phyloP scores from a whole-genome alignment of 257 asterid species.

The Lithospermum erythrorhizon region DNA sequence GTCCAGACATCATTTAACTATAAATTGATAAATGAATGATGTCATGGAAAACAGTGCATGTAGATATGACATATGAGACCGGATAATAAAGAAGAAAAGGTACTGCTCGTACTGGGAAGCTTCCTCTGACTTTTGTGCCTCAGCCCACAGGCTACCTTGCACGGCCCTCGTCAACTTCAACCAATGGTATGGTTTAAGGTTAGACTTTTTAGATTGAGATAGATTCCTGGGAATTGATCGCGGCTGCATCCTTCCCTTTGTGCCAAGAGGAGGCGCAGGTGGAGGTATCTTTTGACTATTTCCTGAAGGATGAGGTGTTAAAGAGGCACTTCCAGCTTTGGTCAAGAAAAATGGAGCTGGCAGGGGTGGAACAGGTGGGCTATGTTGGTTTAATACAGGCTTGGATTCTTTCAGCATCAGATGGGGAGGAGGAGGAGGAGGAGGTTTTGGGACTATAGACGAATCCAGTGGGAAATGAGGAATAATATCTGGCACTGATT shows the following conservation, averaged over 20 bases:
- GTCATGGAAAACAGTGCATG: slow-evolving; percentile 2
- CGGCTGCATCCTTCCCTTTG: slow-evolving; percentile 34
- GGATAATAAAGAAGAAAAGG: slow-evolving; percentile 7
- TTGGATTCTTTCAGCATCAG: slow-evolving; percentile 1
- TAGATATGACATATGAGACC: neutral
- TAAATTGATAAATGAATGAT: slow-evolving; percentile 6
- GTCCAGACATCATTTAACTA: slow-evolving; percentile 8
- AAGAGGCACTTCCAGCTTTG: slow-evolving; percentile 15
- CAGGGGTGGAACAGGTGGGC: slow-evolving; percentile 47
- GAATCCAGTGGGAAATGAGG: slow-evolving; percentile 4
- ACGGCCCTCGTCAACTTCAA: slow-evolving; percentile 63
- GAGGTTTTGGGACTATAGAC: neutral
- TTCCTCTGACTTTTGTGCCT: slow-evolving; percentile 64
- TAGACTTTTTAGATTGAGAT: slow-evolving; percentile 28
- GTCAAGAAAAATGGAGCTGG: slow-evolving; percentile 41
- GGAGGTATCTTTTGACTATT: slow-evolving; percentile 21
- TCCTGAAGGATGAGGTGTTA: slow-evolving; percentile 17
- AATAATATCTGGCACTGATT: slow-evolving; percentile 12
- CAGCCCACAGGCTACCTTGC: slow-evolving; percentile 92
- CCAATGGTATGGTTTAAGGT: slow-evolving; percentile 86
- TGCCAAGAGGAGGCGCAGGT: slow-evolving; percentile 29
- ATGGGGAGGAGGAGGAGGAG: neutral
- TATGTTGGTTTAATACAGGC: slow-evolving; percentile 3
- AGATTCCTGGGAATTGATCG: slow-evolving; percentile 25
- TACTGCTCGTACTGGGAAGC: slow-evolving; percentile 46